Base-by-base conservation (phyloP, 495 filamentous ascomycete species). In the Xylaria sp. region DNA sequence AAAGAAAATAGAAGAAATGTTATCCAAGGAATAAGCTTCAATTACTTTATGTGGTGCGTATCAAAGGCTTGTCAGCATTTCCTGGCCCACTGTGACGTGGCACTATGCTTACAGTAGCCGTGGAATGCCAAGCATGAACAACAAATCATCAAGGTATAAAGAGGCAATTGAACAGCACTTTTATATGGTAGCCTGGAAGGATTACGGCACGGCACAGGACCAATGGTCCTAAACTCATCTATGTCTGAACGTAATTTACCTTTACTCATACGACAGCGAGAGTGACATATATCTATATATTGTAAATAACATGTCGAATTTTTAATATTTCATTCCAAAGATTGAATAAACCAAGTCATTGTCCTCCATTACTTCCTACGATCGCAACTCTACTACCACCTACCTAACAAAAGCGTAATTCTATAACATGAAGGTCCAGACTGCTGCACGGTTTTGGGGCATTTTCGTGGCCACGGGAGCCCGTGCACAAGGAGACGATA, bases 111-210 rank as follows among this genome's bases (percentile, higher is more conserved):
- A n/a, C n/a, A n/a, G n/a, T 26, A 21, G 21, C 14, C 21, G 48
- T 52, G 1, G 26, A 26, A 52, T 52, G 21, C 48, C 21, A 52
- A 52, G 21, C n/a, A 24, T 5, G 21, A 3, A 37, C 35, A 37
- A 37, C 35, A 37, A 37, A 37, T 37, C 35, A 37, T 8, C 35
- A 37, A 8, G n/a, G n/a, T n/a, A n/a, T n/a, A 19, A 19, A 19
- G 5, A 46, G 3, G 52, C 52, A 15, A 57, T 31, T 3, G 12
- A 19, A 19, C 3, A 4, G 31, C 17, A 7, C 19, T 59, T 59
- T 55, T 55, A 55, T 29, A 59, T 21, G 37, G 59, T 21, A 61
- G 59, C 59, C 59, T 61, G 37, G 37, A 43, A 61, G 59, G 59
- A 61, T 61, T 17, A 61, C 59, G 58, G 58, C 35, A 58, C 31